Conservation (phyloP, 257 asterid species). For the Solanum bukasovii region DNA sequence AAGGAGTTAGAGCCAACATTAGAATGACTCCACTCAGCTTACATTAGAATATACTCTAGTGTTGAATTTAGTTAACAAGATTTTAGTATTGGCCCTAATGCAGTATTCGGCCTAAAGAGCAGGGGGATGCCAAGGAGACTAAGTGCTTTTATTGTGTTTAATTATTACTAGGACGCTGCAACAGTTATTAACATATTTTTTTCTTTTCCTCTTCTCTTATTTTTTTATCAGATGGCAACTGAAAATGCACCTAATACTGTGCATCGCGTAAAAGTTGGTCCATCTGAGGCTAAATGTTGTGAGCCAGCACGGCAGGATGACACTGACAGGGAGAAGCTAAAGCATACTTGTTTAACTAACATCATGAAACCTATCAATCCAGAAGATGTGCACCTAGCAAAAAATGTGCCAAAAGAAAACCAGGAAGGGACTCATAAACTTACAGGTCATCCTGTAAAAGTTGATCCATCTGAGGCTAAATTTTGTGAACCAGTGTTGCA, state of each 20-base stretch:
- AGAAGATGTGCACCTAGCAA: neutral
- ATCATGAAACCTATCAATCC: neutral
- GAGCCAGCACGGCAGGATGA: neutral
- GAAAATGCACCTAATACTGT: neutral
- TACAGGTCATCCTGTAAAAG: neutral
- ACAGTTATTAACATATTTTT: neutral
- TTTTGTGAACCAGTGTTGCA: neutral
- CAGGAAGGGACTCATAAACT: neutral
- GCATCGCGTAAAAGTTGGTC: neutral
- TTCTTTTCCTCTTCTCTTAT: neutral
- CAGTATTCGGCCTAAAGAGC: neutral
- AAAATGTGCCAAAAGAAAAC: neutral
- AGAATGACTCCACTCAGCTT: neutral
- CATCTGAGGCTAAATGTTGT: neutral
- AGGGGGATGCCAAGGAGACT: neutral
- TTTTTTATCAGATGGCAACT: constrained; percentile 3
- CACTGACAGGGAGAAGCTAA: neutral
- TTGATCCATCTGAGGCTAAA: neutral
- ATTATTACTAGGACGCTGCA: neutral
- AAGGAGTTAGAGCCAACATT: neutral
- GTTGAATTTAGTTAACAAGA: neutral
- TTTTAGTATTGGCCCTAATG: neutral
- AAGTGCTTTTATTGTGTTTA: neutral
- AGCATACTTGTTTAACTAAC: neutral
- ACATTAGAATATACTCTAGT: neutral